phyloP scores from a whole-genome alignment of 2,329 filamentous ascomycete species.

The Ophiostoma montium region DNA sequence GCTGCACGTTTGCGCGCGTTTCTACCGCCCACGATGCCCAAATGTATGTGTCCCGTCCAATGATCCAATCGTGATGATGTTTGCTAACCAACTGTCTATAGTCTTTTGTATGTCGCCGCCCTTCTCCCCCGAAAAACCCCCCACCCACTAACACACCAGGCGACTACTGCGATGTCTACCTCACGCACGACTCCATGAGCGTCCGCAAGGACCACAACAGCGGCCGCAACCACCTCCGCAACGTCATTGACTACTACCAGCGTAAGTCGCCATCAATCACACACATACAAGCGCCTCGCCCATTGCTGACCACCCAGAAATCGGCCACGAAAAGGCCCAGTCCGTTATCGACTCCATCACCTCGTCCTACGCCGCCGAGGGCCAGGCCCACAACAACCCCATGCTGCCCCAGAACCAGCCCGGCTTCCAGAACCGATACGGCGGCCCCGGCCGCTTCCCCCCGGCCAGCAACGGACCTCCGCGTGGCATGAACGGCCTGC shows the following conservation, averaged over 20 bases:
- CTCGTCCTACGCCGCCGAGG: constrained; percentile 80
- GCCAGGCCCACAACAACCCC: constrained; percentile 73
- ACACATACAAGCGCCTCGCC: background rate
- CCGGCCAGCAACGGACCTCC: background rate
- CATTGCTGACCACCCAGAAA: constrained; percentile 44
- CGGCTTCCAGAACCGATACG: constrained; percentile 20
- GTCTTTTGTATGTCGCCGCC: constrained; percentile 16
- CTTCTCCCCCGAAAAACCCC: constrained; percentile 18
- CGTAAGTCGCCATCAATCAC: constrained; percentile 35
- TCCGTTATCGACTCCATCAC: constrained; percentile 98
- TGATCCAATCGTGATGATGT: no score
- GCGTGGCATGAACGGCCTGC: background rate
- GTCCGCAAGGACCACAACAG: constrained; percentile 98
- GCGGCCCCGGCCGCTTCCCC: constrained; percentile 6
- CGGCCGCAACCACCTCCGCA: constrained; percentile 90
- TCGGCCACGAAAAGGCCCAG: constrained; percentile 96
- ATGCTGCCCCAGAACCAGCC: constrained; percentile 62
- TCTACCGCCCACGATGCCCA: constrained; percentile 5
- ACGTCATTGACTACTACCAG: constrained; percentile 98
- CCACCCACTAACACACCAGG: constrained; percentile 24
- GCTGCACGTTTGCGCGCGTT: background rate
- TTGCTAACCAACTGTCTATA: constrained; percentile 11
- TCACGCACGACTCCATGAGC: constrained; percentile 99
- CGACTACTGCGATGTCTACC: constrained; percentile 99
- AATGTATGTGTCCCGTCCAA: constrained; percentile 2